Evolutionary conservation across 108 stramenopile genomes (phyloP).

Genomic region (Nitzschia inconspicua): DNA sequence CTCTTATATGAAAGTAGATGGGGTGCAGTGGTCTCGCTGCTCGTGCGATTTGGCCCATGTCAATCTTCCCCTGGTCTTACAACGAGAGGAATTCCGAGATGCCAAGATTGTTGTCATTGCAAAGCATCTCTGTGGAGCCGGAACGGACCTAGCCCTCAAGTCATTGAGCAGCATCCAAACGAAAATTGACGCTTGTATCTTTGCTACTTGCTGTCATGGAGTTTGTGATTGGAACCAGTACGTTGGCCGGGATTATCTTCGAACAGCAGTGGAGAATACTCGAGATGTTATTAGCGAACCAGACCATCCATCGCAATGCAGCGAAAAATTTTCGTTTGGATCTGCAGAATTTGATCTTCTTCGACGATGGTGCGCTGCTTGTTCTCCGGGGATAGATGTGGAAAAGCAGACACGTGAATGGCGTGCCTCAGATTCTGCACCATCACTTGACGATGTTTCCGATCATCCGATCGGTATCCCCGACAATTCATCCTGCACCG

Average conservation of each 20-base stretch:
- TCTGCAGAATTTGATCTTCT: conserved; percentile 66
- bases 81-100: conserved; percentile 11
- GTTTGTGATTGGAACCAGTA: conserved; percentile 77
- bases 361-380: conserved; percentile 60
- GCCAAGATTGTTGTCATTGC: conserved; percentile 56
- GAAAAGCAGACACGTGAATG: too few species aligned
- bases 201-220: conserved; percentile 89
- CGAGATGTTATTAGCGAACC: not conserved
- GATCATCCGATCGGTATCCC: not conserved
- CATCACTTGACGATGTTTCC: conserved; percentile 9
- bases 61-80: conserved; percentile 35
- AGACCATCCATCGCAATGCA: too few species aligned
- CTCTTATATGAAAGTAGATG: conserved; percentile 32
- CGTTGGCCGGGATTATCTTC: conserved; percentile 68
- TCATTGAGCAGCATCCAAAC: conserved; percentile 39
- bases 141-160: conserved; percentile 80
- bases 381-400: too few species aligned
- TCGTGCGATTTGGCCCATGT: conserved; percentile 82
- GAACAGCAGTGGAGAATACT: conserved; percentile 16
- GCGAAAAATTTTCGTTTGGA: conserved; percentile 38
- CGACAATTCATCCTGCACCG: too few species aligned
- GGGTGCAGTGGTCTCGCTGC: conserved; percentile 53
- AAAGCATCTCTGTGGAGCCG: conserved; percentile 79
- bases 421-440: too few species aligned
- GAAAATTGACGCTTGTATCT: conserved; percentile 53